phyloP scores from a whole-genome alignment of 176 grass and related monocot genomes.

The Avena insularis region DNA sequence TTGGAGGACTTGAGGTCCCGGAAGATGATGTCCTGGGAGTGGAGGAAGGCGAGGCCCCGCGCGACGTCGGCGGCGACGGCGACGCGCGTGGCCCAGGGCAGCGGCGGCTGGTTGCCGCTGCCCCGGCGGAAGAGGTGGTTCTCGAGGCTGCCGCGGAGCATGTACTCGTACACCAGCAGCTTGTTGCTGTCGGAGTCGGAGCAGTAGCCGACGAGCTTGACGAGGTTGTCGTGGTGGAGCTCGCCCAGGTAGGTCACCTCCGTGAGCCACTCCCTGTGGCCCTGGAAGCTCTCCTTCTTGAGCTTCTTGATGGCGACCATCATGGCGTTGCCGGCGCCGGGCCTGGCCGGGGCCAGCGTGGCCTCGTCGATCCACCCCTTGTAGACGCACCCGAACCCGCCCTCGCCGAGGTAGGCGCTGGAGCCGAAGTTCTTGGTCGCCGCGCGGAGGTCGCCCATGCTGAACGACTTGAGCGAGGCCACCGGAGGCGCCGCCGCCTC shows the following conservation, averaged over 20 bases:
- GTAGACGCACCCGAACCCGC: constrained; percentile 89
- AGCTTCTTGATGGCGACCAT: constrained; percentile 93
- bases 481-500: no score
- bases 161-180: constrained; percentile 90
- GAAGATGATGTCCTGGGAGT: constrained; percentile 70
- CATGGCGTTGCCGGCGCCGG: constrained; percentile 58
- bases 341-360: constrained; percentile 61
- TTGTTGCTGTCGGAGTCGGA: constrained; percentile 74
- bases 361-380: constrained; percentile 93
- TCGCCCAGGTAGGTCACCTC: constrained; percentile 86
- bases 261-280: constrained; percentile 76
- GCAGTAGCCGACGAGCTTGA: constrained; percentile 84
- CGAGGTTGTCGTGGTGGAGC: constrained; percentile 83
- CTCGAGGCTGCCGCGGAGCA: constrained; percentile 87
- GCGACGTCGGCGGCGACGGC: constrained; percentile 74
- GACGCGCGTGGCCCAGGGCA: constrained; percentile 65
- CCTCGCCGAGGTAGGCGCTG: constrained; percentile 70
- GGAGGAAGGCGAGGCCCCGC: constrained; percentile 72
- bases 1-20: constrained; percentile 93
- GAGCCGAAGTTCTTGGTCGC: constrained; percentile 85
- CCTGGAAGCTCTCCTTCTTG: constrained; percentile 73
- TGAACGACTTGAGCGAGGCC: constrained; percentile 60
- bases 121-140: constrained; percentile 90
- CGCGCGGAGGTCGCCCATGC: constrained; percentile 62
- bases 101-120: constrained; percentile 53